Base-by-base conservation (phyloP, 768 basidiomycete genomes). In the Exidia glandulosa region DNA sequence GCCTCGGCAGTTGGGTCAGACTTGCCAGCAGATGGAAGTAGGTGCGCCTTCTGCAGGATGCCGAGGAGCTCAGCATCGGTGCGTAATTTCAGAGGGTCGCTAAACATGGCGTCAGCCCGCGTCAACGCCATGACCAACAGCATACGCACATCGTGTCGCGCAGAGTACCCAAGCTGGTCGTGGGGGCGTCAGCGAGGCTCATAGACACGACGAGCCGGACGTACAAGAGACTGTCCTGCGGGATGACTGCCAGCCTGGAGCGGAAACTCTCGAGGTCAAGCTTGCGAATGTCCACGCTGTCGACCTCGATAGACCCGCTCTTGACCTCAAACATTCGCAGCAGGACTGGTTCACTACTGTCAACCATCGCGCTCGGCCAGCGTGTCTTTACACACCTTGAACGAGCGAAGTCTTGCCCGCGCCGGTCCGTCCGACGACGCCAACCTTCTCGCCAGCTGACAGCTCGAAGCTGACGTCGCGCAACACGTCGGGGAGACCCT, bases 11-110 rank as follows among this genome's bases (percentile, higher is more conserved):
- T 65, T 14, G 81, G 69, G 64, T 82, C 76, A 29, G 72, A 13
- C 64, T 63, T 59, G 6, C 81, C 82, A 31, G 76, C 74, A 23
- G 72, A 70, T 1, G 82, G 82, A 13, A 87, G 75, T 13, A 88
- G 74, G 72, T 81, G 82, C 13, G 83, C 80, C 50, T 83, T 71
- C 59, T 81, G 81, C 3, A 88, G 77, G 19, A 81, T 77, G 1
- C 81, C 79, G 41, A 88, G 80, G 19, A 86, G 67, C 64, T 85
- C 82, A 0, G 80, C 80, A 68, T 88, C 86, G 1, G 81, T 81
- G 27, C 75, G 73, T 2, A 74, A 62, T 16, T 70, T 70, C 63
- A 80, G 76, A 3, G 83, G 84, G 66, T 87, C 84, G 36, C 81
- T 82, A 29, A 2, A 62, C 27, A 7, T n/a, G n/a, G 29, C n/a